A percentile compares a stretch with the other conserved stretches of the same genome.
These are phyloP conservation scores for Erysimum cheiranthoides DNA, from an alignment of 345 rosid genomes.

Conservation along the genomic window DNA sequence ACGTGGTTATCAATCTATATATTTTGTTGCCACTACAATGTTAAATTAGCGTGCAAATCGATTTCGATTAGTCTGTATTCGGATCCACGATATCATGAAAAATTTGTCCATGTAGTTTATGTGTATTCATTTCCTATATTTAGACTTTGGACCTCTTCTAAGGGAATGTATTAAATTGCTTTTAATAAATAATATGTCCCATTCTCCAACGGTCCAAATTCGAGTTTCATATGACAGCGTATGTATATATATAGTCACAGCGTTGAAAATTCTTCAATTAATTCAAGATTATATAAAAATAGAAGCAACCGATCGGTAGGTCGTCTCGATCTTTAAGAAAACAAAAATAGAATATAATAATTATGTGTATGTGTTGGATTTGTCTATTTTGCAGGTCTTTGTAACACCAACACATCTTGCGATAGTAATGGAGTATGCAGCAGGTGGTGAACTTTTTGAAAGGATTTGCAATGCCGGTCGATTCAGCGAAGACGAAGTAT, in stretches of 20 bases:
- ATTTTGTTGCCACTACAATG: background rate
- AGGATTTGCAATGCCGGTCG: conserved; percentile 84
- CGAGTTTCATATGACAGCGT: conserved; percentile 33
- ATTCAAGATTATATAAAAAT: background rate
- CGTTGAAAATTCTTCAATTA: conserved; percentile 35
- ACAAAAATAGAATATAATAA: conserved; percentile 10
- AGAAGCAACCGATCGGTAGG: conserved; percentile 12
- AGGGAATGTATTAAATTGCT: conserved; percentile 3
- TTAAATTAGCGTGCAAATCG: background rate
- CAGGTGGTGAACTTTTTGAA: conserved; percentile 88
- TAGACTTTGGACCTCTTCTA: conserved; percentile 42
- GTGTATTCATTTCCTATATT: conserved; percentile 22
- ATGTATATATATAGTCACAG: conserved; percentile 30
- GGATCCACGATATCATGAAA: background rate
- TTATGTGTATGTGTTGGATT: conserved; percentile 7
- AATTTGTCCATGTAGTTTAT: conserved; percentile 20
- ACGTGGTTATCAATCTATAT: background rate
- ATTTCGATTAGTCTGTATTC: background rate
- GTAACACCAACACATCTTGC: conserved; percentile 87
- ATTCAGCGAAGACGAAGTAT: conserved; percentile 88
- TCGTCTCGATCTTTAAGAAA: conserved; percentile 12
- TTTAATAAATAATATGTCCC: conserved; percentile 14
- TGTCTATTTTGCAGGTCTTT: conserved; percentile 57
- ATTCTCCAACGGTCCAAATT: conserved; percentile 38
- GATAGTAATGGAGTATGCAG: conserved; percentile 92